These are phyloP conservation scores for Cystofilobasidium macerans DNA, from an alignment of 768 basidiomycete genomes.

Conservation along the genomic window DNA sequence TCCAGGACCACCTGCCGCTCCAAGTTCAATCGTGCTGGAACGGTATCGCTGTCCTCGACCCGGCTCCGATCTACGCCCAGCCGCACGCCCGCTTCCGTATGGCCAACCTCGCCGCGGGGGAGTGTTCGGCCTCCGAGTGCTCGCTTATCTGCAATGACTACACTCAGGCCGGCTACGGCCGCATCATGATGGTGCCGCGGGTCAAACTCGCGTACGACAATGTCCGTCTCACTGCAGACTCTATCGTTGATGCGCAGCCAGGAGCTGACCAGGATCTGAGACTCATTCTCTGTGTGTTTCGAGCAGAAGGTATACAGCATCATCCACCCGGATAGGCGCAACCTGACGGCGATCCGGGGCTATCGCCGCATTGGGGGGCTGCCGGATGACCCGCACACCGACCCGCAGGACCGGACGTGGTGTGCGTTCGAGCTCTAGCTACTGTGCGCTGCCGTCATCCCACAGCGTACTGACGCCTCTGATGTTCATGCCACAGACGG, in stretches of 20 bases:
- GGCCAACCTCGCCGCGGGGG: constrained; percentile 75
- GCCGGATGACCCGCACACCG: constrained; percentile 88
- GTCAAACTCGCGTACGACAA: constrained; percentile 93
- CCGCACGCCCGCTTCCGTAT: constrained; percentile 91
- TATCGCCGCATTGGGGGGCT: constrained; percentile 91
- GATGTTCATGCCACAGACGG: constrained; percentile 44
- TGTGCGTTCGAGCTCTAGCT: constrained; percentile 1
- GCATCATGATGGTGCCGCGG: constrained; percentile 94
- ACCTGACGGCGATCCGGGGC: constrained; percentile 89
- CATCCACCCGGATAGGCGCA: constrained; percentile 78
- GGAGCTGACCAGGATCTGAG: too few relatives aligned
- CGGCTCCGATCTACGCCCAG: constrained; percentile 84
- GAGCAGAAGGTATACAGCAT: constrained; percentile 81
- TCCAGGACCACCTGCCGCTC: constrained; percentile 81
- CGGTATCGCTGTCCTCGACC: constrained; percentile 88
- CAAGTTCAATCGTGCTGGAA: constrained; percentile 99
- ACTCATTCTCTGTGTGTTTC: not conserved
- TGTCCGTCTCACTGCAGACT: constrained; percentile 42
- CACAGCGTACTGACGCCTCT: not conserved
- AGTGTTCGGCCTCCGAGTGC: constrained; percentile 93
- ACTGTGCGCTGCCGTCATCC: not conserved
- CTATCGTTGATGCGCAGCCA: too few relatives aligned
- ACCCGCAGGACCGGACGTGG: constrained; percentile 75
- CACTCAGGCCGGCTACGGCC: constrained; percentile 53
- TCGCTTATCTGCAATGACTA: constrained; percentile 70